phyloP scores from a whole-genome alignment of 192 early-diverging fungal species.

The Irineochytrium annulatum region DNA sequence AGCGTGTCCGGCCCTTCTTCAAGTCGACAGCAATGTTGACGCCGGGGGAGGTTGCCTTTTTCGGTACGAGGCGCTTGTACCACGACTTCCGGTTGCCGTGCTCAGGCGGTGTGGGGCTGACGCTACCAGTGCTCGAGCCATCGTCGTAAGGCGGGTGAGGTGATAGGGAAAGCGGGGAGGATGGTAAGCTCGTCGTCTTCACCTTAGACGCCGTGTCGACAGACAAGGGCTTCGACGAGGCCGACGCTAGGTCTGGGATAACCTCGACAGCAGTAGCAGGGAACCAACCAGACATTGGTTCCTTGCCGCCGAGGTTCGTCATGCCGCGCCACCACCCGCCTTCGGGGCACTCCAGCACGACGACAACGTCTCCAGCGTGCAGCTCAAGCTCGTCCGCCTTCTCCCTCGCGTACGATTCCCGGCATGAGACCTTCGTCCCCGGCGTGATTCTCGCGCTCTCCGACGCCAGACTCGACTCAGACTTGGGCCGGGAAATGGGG shows the following conservation, averaged over 20 bases:
- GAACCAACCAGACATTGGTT: slow-evolving; percentile 47
- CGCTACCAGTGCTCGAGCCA: not conserved
- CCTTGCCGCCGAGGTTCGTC: slow-evolving; percentile 40
- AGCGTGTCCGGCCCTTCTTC: slow-evolving; percentile 16
- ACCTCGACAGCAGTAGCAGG: slow-evolving; percentile 35
- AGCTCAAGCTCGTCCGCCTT: slow-evolving; percentile 53
- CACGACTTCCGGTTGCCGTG: slow-evolving; percentile 26
- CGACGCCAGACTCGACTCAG: no score
- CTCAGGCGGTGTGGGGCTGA: not conserved
- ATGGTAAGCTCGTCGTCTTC: not conserved
- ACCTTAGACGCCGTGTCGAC: slow-evolving; percentile 2
- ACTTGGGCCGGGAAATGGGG: no score
- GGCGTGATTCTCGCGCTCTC: no score
- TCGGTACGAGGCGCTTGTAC: slow-evolving; percentile 26
- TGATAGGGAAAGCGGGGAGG: not conserved
- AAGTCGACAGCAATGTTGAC: not conserved
- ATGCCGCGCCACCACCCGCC: slow-evolving; percentile 60
- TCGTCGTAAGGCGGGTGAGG: not conserved
- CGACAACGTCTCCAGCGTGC: slow-evolving; percentile 34
- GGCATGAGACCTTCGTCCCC: not conserved
- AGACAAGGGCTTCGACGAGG: not conserved
- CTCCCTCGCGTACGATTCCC: slow-evolving; percentile 24
- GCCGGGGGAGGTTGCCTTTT: not conserved
- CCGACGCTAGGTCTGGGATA: not conserved
- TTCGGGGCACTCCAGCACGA: slow-evolving; percentile 48